Conservation (phyloP, 306 rosid species). For the Boehmeria nivea region DNA sequence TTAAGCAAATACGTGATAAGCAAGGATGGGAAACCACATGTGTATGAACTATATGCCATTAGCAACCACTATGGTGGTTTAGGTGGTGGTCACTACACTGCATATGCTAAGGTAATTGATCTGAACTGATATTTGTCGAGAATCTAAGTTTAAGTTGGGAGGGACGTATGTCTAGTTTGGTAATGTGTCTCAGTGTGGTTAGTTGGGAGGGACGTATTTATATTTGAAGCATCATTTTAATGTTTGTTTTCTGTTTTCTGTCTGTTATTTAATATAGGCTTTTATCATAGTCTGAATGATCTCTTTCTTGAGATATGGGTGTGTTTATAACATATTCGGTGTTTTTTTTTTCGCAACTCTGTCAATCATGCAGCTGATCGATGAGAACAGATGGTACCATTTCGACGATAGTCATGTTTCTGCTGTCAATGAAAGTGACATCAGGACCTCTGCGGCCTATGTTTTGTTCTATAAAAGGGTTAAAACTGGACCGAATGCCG, state of each 20-base stretch:
- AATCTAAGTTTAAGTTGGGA: background rate
- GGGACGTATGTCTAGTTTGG: too few species aligned
- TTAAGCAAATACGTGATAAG: constrained; percentile 78
- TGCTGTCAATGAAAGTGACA: constrained; percentile 63
- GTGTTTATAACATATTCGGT: background rate
- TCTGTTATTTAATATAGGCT: too few species aligned
- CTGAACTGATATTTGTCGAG: background rate
- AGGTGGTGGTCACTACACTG: constrained; percentile 98
- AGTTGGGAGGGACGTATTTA: too few species aligned
- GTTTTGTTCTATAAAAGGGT: constrained; percentile 87
- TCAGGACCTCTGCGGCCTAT: constrained; percentile 83
- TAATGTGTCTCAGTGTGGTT: too few species aligned
- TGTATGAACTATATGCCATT: constrained; percentile 80
- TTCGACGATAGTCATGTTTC: constrained; percentile 87
- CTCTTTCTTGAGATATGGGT: too few species aligned
- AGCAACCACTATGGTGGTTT: constrained; percentile 99
- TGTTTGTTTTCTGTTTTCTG: too few species aligned
- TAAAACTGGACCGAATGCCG: constrained; percentile 23
- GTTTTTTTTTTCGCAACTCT: background rate
- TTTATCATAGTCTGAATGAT: too few species aligned
- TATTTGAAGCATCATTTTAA: background rate
- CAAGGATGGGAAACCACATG: constrained; percentile 62
- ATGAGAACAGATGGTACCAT: constrained; percentile 93
- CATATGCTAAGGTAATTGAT: constrained; percentile 72
- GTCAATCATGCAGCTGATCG: constrained; percentile 60